A percentile compares a stretch with the other conserved stretches of the same genome.
These are phyloP conservation scores for Sambucus nigra DNA, from an alignment of 129 eudicot species.

Conservation along the genomic window DNA sequence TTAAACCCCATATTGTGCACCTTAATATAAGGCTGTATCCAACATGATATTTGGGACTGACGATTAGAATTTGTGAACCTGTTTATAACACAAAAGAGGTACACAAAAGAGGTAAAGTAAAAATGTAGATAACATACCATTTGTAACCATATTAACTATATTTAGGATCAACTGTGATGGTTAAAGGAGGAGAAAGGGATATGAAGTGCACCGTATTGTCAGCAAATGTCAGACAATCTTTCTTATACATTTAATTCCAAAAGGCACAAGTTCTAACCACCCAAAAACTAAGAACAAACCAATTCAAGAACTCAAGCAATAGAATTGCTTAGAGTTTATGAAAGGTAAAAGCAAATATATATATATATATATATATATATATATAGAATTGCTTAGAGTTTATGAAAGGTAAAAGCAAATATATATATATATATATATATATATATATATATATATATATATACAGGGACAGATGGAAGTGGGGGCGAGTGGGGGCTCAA, in stretches of 20 bases:
- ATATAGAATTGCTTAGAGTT: too few species aligned
- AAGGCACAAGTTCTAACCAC: background rate
- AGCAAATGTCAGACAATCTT: background rate
- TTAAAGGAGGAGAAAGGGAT: background rate
- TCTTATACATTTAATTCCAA: background rate
- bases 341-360: too few species aligned
- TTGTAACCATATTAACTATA: background rate
- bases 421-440: too few species aligned
- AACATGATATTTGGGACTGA: constrained; percentile 82
- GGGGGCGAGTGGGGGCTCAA: too few species aligned
- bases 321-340: too few species aligned
- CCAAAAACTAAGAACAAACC: background rate
- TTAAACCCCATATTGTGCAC: constrained; percentile 22
- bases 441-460: too few species aligned
- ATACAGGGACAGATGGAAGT: too few species aligned
- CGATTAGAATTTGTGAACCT: constrained; percentile 64
- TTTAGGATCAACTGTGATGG: background rate
- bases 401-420: too few species aligned
- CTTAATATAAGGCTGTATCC: constrained; percentile 95
- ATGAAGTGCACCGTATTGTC: background rate
- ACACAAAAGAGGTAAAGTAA: constrained; percentile 5
- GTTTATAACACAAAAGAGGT: constrained; percentile 15
- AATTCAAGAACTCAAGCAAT: too few species aligned
- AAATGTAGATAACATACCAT: background rate
- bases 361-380: too few species aligned